Evolutionary conservation across 495 filamentous ascomycete species (phyloP).

Genomic region (Aspergillus asperescens): DNA sequence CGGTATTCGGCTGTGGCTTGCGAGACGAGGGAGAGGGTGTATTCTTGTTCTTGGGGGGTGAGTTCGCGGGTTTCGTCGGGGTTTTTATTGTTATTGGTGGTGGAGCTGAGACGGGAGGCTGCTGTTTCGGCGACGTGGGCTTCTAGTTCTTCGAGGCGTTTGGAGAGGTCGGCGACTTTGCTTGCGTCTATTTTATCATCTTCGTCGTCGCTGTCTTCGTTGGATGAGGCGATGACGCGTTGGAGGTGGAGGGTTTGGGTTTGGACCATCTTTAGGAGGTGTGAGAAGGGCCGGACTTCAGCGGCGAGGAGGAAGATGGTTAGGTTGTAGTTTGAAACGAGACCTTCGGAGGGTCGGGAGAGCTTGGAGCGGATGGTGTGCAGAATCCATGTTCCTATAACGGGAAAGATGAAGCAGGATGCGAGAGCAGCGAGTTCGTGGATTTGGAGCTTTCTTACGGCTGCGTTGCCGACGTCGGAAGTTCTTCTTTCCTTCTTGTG

Average conservation of each 20-base stretch:
- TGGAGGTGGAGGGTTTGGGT: conserved; percentile 80
- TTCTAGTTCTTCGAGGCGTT: conserved; percentile 69
- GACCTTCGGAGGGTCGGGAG: conserved; percentile 73
- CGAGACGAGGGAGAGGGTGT: conserved; percentile 31
- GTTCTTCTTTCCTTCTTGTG: not conserved
- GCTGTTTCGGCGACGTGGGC: conserved; percentile 45
- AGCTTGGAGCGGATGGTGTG: conserved; percentile 70
- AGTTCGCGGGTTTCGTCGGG: not conserved
- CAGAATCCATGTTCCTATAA: conserved; percentile 72
- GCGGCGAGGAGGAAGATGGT: conserved; percentile 90
- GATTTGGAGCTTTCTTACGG: conserved; percentile 60
- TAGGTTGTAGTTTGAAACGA: conserved; percentile 88
- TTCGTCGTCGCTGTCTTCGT: conserved; percentile 33
- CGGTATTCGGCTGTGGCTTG: conserved; percentile 58
- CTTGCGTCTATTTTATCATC: conserved; percentile 32
- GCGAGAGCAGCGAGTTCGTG: conserved; percentile 70
- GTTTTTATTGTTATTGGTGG: not conserved
- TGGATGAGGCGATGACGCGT: conserved; percentile 54
- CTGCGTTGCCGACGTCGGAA: conserved; percentile 24
- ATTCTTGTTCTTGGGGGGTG: conserved; percentile 16
- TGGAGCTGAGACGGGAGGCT: conserved; percentile 22
- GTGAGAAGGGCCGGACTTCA: conserved; percentile 74
- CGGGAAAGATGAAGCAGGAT: conserved; percentile 73
- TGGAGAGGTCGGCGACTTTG: conserved; percentile 52
- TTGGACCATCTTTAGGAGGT: conserved; percentile 75